Base-by-base conservation (phyloP, 1,139 yeast species). In the Saccharomycopsis phalli region DNA sequence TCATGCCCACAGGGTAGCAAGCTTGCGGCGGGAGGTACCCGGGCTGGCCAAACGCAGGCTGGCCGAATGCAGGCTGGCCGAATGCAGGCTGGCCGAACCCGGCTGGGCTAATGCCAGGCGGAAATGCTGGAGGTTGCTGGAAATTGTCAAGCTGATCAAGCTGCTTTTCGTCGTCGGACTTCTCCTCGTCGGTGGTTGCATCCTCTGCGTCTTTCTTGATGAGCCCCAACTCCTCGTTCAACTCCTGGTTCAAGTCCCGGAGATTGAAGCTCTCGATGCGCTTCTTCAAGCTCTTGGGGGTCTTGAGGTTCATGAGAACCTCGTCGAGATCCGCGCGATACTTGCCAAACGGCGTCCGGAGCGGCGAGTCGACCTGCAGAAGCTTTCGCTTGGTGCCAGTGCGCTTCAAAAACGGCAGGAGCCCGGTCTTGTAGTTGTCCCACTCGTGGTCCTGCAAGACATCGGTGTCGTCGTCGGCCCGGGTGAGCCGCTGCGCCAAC, bases 211-310 rank as follows among this genome's bases (percentile, higher is more conserved):
- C 18, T 14, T n/a, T 23, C 13, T 36, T 25, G 16, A 32, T 13
- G 11, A 34, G 23, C 18, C 14, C 33, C 17, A 41, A 14, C 17
- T 41, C 36, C 14, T 39, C 45, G 6, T 34, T 34, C 14, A 40
- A 23, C 21, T 35, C 31, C 10, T 16, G 23, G 23, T 34, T 27
- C 10, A 28, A 21, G 19, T 38, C 41, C 14, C 20, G 11, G 20
- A 27, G 16, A 18, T 26, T 30, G 28, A 31, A 38, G 31, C 13
- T 31, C 19, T 35, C 42, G 16, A 38, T 29, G 11, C 26, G 27
- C 20, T 41, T 41, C 25, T 29, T 38, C 10, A 41, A 22, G 23
- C 35, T 34, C 21, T 38, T 38, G n/a, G 45, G 45, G 25, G 45
- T 42, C 34, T 39, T 42, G n/a, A 39, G 26, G 19, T 40, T 38